Evolutionary conservation across 768 basidiomycete genomes (phyloP).

Genomic region (Sporobolomyces pararoseus): DNA sequence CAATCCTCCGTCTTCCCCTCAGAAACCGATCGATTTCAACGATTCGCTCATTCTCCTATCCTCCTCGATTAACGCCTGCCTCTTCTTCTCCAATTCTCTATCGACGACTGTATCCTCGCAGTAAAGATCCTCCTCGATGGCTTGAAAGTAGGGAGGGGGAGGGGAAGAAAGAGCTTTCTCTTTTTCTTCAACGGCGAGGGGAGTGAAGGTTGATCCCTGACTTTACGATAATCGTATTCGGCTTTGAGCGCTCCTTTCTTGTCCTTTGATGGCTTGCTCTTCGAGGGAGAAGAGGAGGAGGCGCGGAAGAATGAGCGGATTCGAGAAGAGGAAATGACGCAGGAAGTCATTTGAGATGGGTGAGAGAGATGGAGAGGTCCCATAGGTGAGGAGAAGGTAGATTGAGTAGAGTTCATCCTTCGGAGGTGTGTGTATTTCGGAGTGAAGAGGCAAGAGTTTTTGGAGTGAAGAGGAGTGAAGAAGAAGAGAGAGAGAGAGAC

Average conservation of each 20-base stretch:
- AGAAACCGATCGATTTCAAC: slow-evolving; percentile 6
- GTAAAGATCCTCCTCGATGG: slow-evolving; percentile 9
- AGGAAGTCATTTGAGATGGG: not conserved
- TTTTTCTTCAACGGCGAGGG: not conserved
- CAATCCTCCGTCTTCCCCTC: no score
- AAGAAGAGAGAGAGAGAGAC: not conserved
- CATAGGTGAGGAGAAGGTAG: slow-evolving; percentile 1
- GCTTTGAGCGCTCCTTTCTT: not conserved
- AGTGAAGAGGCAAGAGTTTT: not conserved
- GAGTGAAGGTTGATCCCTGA: not conserved
- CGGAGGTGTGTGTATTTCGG: no score
- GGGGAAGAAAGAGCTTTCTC: not conserved
- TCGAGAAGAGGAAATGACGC: not conserved
- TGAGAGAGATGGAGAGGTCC: not conserved
- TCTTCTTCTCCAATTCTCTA: no score
- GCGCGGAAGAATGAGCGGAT: slow-evolving; percentile 2
- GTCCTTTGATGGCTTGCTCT: not conserved
- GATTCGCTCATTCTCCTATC: slow-evolving; percentile 1
- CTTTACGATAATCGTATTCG: not conserved
- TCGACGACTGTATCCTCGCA: not conserved
- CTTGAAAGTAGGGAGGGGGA: slow-evolving; percentile 7
- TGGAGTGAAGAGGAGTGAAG: not conserved
- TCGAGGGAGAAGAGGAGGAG: not conserved
- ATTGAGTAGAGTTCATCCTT: not conserved
- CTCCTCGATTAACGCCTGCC: not conserved